Evolutionary conservation across 108 stramenopile genomes (phyloP), one percentile per base, ranked within the genome.

Genomic region (Nannochloropsis salina): DNA sequence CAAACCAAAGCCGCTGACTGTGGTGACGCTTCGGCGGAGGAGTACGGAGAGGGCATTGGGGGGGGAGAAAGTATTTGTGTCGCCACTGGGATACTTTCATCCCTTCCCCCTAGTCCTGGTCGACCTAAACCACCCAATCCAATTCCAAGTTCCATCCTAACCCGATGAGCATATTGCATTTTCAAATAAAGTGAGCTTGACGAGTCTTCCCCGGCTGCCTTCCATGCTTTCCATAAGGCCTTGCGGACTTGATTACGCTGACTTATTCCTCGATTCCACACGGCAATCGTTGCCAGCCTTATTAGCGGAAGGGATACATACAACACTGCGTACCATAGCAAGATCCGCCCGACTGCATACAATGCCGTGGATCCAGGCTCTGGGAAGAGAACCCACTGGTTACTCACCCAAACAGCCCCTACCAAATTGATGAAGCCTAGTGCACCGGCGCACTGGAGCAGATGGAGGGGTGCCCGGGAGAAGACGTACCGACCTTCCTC

Each of bases 361-460:
- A 74, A n/a, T n/a, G n/a, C 61, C 15, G 61, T 74, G 61, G 61
- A 74, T 74, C 6, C 61, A n/a, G 61, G 61, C 61, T 74, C 61
- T n/a, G 61, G 4, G n/a, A 74, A 74, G 15, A n/a, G 61, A 74
- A 74, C 61, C 61, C 61, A 74, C 8, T 74, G 61, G 20, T 74
- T n/a, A n/a, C 61, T 74, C 2, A 8, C 61, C 61, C 61, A 74
- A n/a, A 74, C n/a, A 8, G 61, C 61, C 15, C 61, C 61, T n/a
- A 74, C 61, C 4, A 74, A n/a, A 74, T 74, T 74, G 61, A 74
- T 74, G 61, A 74, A n/a, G 15, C 61, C 61, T 74, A 74, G n/a
- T 15, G 61, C 61, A 74, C 61, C 61, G 20, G 61, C 15, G 61
- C 15, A n/a, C n/a, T 74, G 61, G 8, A 74, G 61, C 20, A 74